Percentiles rank a stretch among this genome's conserved stretches.
phyloP scores from a whole-genome alignment of 177 flowering plant genomes.

The Telopea speciosissima region DNA sequence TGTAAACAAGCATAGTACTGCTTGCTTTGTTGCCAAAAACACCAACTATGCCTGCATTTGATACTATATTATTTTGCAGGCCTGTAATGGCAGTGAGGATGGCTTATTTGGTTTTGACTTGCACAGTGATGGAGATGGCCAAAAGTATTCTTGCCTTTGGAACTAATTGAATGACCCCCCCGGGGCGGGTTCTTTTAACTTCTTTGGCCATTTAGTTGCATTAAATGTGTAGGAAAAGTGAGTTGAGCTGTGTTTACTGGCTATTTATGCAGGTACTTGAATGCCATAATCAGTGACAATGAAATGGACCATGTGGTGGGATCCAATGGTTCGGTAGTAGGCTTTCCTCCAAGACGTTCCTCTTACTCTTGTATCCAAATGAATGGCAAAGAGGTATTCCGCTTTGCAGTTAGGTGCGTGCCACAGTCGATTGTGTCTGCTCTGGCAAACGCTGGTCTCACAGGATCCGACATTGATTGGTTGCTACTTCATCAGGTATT shows the following conservation, averaged over 20 bases:
- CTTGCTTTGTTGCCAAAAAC: background rate
- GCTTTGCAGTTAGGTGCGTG: slow-evolving; percentile 74
- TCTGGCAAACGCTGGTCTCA: slow-evolving; percentile 61
- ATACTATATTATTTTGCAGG: slow-evolving; percentile 38
- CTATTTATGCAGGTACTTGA: slow-evolving; percentile 57
- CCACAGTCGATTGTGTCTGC: slow-evolving; percentile 77
- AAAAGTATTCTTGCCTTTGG: slow-evolving; percentile 33
- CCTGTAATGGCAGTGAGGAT: slow-evolving; percentile 71
- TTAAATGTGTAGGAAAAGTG: background rate
- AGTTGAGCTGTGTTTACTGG: background rate
- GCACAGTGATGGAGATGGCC: slow-evolving; percentile 88
- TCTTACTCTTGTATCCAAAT: slow-evolving; percentile 73
- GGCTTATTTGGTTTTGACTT: slow-evolving; percentile 76
- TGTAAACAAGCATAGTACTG: background rate
- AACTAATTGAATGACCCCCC: background rate
- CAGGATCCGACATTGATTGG: slow-evolving; percentile 68
- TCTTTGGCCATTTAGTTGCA: background rate
- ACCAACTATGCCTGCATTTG: background rate
- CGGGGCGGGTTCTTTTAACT: background rate
- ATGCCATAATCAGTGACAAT: slow-evolving; percentile 42
- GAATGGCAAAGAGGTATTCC: slow-evolving; percentile 95
- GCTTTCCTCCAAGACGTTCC: slow-evolving; percentile 48
- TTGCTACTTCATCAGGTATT: slow-evolving; percentile 93
- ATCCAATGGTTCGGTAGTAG: slow-evolving; percentile 53
- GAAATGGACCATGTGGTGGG: slow-evolving; percentile 32